These are phyloP conservation scores for Coniochaeta ligniaria DNA, from an alignment of 2,329 filamentous ascomycete species.

Conservation along the genomic window DNA sequence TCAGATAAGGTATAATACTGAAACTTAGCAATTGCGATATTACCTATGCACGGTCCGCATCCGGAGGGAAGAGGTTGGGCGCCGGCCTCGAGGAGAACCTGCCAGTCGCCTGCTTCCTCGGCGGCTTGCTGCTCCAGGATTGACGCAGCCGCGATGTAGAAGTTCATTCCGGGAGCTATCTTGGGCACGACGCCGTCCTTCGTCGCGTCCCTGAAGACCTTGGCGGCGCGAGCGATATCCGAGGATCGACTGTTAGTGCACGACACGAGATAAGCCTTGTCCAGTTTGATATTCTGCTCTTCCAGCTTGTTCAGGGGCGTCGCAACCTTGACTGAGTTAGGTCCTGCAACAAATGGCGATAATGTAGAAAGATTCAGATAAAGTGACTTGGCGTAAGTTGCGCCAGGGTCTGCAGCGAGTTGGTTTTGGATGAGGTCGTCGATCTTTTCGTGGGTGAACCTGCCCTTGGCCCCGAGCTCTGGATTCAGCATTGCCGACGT, in stretches of 20 bases:
- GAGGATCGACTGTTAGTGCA: conserved; percentile 84
- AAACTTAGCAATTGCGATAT: too few relatives aligned
- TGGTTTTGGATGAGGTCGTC: conserved; percentile 65
- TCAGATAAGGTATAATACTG: too few relatives aligned
- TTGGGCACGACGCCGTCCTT: conserved; percentile 57
- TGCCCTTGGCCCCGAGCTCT: conserved; percentile 50
- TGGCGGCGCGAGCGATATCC: conserved; percentile 74
- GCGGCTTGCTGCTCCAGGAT: conserved; percentile 67
- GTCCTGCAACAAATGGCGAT: conserved; percentile 77
- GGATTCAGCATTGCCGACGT: conserved; percentile 28
- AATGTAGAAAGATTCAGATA: conserved; percentile 78
- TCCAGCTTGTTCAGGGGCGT: conserved; percentile 72
- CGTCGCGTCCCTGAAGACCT: conserved; percentile 75
- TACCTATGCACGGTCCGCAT: conserved; percentile 86
- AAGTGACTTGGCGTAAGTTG: conserved; percentile 75
- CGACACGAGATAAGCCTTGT: conserved; percentile 82
- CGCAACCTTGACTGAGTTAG: conserved; percentile 84
- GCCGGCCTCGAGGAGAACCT: conserved; percentile 71
- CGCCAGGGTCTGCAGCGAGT: conserved; percentile 60
- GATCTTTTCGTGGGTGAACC: conserved; percentile 65
- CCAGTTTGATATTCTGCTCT: conserved; percentile 63
- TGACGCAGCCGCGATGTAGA: conserved; percentile 89
- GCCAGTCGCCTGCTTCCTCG: conserved; percentile 80
- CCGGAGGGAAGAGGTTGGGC: too few relatives aligned
- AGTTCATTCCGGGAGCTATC: conserved; percentile 67